Percentiles rank a stretch among this genome's conserved stretches.
phyloP scores from a whole-genome alignment of 768 basidiomycete genomes.

The Boletus rubroflammeus region DNA sequence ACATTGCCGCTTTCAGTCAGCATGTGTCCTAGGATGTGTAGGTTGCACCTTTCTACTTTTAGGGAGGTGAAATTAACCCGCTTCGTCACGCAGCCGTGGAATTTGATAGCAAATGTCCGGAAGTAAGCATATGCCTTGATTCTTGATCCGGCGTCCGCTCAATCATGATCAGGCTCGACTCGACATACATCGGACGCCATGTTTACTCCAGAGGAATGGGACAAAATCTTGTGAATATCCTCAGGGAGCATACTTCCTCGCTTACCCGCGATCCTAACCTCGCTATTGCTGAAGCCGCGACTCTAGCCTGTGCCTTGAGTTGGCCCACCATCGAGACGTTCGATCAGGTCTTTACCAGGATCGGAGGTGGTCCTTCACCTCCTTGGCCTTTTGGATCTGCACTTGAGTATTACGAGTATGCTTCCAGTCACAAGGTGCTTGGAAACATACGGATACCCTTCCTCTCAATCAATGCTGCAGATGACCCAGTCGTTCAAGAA shows the following conservation, averaged over 20 bases:
- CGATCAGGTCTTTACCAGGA: slow-evolving; percentile 60
- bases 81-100: slow-evolving; percentile 44
- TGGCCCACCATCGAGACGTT: slow-evolving; percentile 54
- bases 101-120: slow-evolving; percentile 36
- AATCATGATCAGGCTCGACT: slow-evolving; percentile 44
- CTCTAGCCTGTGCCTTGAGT: slow-evolving; percentile 44
- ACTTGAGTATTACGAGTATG: slow-evolving; percentile 46
- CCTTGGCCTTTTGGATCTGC: slow-evolving; percentile 46
- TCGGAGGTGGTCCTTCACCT: slow-evolving; percentile 66
- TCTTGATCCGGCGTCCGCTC: slow-evolving; percentile 5
- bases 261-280: slow-evolving; percentile 52
- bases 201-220: slow-evolving; percentile 82
- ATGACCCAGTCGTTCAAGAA: slow-evolving; percentile 71
- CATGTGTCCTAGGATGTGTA: slow-evolving; percentile 73
- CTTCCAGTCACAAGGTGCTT: slow-evolving; percentile 60
- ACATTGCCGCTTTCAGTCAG: slow-evolving; percentile 56
- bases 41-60: slow-evolving; percentile 29
- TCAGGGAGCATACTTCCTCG: slow-evolving; percentile 47
- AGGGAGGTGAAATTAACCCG: slow-evolving; percentile 7
- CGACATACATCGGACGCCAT: slow-evolving; percentile 52
- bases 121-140: slow-evolving; percentile 27
- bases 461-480: slow-evolving; percentile 68
- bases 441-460: slow-evolving; percentile 64
- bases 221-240: slow-evolving; percentile 58
- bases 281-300: slow-evolving; percentile 45